Evolutionary conservation across 441 rosid species (phyloP).

Genomic region (Euphorbia corollata): DNA sequence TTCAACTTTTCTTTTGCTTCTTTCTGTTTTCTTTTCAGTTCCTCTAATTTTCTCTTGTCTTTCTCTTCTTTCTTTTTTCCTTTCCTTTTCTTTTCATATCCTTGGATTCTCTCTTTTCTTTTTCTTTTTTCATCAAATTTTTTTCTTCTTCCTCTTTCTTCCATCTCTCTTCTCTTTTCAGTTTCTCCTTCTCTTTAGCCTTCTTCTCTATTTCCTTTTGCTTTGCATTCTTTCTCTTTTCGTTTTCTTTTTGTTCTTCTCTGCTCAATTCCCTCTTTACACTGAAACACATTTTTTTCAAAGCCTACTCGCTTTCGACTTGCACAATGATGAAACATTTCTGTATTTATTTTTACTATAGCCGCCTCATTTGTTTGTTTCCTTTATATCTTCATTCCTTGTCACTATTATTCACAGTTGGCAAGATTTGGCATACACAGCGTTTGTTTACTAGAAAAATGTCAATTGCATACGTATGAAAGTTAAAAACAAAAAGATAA

Average conservation of each 20-base stretch:
- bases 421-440: neutral
- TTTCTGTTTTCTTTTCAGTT: constrained; percentile 5
- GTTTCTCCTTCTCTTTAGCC: constrained; percentile 9
- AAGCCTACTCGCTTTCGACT: neutral
- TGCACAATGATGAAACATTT: neutral
- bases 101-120: neutral
- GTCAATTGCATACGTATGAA: neutral
- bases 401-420: constrained; percentile 1
- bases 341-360: neutral
- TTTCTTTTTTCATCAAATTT: neutral
- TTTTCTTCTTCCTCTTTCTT: constrained; percentile 11
- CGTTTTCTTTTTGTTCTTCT: constrained; percentile 27
- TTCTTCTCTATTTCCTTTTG: constrained; percentile 16
- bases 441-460: neutral
- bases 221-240: constrained; percentile 23
- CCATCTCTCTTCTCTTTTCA: constrained; percentile 2
- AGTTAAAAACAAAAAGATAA: neutral
- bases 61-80: neutral
- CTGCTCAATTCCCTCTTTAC: constrained; percentile 21
- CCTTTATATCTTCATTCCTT: neutral
- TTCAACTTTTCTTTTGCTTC: constrained; percentile 2
- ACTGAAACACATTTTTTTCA: constrained; percentile 24
- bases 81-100: neutral
- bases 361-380: constrained; percentile 9
- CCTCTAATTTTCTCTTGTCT: neutral